Evolutionary conservation across 371 early-diverging fungal species (phyloP), one percentile per base, ranked within the genome.

Genomic region (Chytridium lagenaria): DNA sequence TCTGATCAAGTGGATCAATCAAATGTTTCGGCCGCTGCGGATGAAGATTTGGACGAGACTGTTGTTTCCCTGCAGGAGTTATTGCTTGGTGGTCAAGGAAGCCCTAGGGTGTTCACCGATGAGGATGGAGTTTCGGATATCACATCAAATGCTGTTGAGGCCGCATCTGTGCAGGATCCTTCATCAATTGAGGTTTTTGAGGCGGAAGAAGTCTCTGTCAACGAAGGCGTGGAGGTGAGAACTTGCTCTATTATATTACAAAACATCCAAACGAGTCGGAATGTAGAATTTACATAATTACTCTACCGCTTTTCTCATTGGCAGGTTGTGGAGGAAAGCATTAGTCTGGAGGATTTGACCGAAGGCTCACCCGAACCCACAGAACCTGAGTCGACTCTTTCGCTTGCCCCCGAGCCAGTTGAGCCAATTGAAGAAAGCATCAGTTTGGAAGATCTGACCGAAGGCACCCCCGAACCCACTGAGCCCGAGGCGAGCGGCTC

Each of bases 281-380:
- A n/a, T n/a, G n/a, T n/a, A n/a, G n/a, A n/a, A n/a, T n/a, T n/a
- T n/a, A n/a, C n/a, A n/a, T n/a, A n/a, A n/a, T 44, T 44, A 44
- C 7, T 19, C 19, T 44, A 44, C 19, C 19, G 7, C 12, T 44
- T 44, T 19, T 44, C 12, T 19, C 19, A 44, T 12, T 44, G 44
- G 19, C 7, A 44, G 44, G 44, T 44, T 15, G 61, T 61, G 12
- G 61, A 61, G 23, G 61, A 61, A 34, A 61, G 61, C 36, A 26
- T 61, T 34, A 61, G 36, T 23, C 34, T 61, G 61, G 61, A 61
- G 26, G 61, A 61, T 28, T 23, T 61, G 34, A 61, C 31, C 10
- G 61, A 61, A 61, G 61, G 37, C 5, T 52, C 55, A 22, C 55
- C 55, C 5, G 55, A 52, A 26, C 55, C 55, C 23, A 26, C 12